Base-by-base conservation (phyloP, 306 rosid genomes). In the Cicer cuneatum region DNA sequence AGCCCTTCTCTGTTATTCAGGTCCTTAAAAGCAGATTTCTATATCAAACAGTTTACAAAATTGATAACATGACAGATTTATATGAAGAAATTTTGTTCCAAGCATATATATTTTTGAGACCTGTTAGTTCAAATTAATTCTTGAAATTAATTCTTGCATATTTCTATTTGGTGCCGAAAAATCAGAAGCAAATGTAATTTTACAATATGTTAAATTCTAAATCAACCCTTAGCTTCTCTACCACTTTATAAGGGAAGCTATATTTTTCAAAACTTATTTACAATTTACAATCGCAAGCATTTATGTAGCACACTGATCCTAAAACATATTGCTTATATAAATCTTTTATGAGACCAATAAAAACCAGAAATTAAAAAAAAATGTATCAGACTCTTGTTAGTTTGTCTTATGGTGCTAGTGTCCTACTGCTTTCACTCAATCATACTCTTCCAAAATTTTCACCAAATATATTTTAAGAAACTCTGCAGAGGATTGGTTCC, bases 1-100 rank as follows among this genome's bases (percentile, higher is more conserved):
- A 77, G 93, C 99, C 88, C 93, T 90, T 86, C 92, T 95, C 99
- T 95, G 97, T 90, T 78, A 85, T 95, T 86, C 90, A 90, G 79
- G 87, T 90, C 99, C 99, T 92, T 87, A 83, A 95, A 95, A 85
- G 90, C 86, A 92, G 77, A 92, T 72, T 86, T 95, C 88, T 92
- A 86, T 89, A 95, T 95, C 99, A 95, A 89, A 90, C 85, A 76
- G 96, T 94, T 95, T 83, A 92, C 76, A 87, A 57, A 92, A 73
- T 69, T 84, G 86, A 90, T 79, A 82, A 80, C 53, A 65, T 51
- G 71, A 72, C 46, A 81, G 73, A 29, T 52, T 42, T 45, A 75
- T 35, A 75, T 35, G 21, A 76, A 72, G 75, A 62, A 74, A 65
- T 39, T 56, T 8, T 75, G 46, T 45, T 72, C 62, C 58, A 24